These are phyloP conservation scores for Phlebopus sp. DNA, from an alignment of 1,284 basidiomycete genomes.

Conservation along the genomic window DNA sequence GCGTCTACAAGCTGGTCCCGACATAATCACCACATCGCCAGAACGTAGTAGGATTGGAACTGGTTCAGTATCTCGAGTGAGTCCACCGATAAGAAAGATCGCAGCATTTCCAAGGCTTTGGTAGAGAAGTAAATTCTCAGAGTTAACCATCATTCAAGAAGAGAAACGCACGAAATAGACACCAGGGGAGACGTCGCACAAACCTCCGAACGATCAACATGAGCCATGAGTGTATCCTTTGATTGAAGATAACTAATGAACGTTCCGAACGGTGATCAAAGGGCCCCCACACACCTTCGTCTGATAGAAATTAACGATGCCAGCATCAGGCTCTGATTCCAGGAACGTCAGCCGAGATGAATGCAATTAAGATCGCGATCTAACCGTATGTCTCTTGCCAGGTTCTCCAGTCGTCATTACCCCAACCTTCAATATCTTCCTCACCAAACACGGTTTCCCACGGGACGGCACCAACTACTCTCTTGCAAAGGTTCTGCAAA, in stretches of 20 bases:
- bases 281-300: constrained; percentile 44
- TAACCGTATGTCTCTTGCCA: constrained; percentile 79
- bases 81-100: constrained; percentile 85
- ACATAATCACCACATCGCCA: constrained; percentile 91
- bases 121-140: neutral
- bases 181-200: constrained; percentile 85
- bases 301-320: constrained; percentile 93
- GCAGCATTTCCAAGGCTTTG: constrained; percentile 80
- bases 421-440: constrained; percentile 46
- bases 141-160: neutral
- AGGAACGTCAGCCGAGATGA: neutral
- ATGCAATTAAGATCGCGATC: neutral
- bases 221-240: constrained; percentile 87
- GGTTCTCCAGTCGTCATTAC: constrained; percentile 55
- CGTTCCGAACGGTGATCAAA: neutral
- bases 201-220: constrained; percentile 89
- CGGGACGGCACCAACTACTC: constrained; percentile 57
- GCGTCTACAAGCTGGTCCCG: constrained; percentile 76
- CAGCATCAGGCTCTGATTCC: constrained; percentile 78
- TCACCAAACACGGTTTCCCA: constrained; percentile 66
- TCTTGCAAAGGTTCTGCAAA: constrained; percentile 58
- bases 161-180: constrained; percentile 73
- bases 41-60: constrained; percentile 79
- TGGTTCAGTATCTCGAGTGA: constrained; percentile 73
- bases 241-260: constrained; percentile 1